Conservation (phyloP, 805 yeast species). For the Maudiozyma turicensis region DNA sequence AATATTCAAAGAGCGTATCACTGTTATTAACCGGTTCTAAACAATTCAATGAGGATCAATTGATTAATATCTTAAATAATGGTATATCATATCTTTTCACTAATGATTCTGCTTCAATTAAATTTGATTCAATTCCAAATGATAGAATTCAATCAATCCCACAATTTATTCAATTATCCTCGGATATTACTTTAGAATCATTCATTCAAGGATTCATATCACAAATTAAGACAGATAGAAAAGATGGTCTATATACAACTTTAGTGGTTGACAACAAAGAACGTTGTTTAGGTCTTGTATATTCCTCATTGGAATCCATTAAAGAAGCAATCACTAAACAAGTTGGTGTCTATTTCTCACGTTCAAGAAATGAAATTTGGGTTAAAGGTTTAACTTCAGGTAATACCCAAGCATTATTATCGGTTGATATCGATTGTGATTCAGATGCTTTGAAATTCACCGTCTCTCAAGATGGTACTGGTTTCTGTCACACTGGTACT, state of each 20-base stretch:
- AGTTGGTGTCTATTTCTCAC: constrained; percentile 89
- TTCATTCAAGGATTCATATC: constrained; percentile 31
- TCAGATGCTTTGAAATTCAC: constrained; percentile 80
- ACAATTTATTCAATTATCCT: constrained; percentile 4
- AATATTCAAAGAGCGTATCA: constrained; percentile 18
- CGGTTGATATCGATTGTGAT: constrained; percentile 78
- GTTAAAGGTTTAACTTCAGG: constrained; percentile 95
- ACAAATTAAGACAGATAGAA: constrained; percentile 66
- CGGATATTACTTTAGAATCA: constrained; percentile 10
- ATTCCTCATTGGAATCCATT: constrained; percentile 77
- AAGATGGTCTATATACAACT: constrained; percentile 79
- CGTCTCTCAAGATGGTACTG: constrained; percentile 75
- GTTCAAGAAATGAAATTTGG: constrained; percentile 85
- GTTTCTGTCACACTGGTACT: constrained; percentile 81
- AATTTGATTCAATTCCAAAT: constrained; percentile 36
- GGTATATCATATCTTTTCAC: constrained; percentile 44
- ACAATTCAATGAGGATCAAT: constrained; percentile 32
- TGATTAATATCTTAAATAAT: constrained; percentile 46
- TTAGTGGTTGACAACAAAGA: constrained; percentile 62
- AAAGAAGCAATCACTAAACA: constrained; percentile 68
- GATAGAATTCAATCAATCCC: constrained; percentile 31
- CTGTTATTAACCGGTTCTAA: constrained; percentile 17
- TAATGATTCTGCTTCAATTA: constrained; percentile 4
- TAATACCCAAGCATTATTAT: constrained; percentile 70
- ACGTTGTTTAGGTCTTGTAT: constrained; percentile 79